Evolutionary conservation across 2,329 filamentous ascomycete species (phyloP).

Genomic region (Dothidotthia symphoricarpi): DNA sequence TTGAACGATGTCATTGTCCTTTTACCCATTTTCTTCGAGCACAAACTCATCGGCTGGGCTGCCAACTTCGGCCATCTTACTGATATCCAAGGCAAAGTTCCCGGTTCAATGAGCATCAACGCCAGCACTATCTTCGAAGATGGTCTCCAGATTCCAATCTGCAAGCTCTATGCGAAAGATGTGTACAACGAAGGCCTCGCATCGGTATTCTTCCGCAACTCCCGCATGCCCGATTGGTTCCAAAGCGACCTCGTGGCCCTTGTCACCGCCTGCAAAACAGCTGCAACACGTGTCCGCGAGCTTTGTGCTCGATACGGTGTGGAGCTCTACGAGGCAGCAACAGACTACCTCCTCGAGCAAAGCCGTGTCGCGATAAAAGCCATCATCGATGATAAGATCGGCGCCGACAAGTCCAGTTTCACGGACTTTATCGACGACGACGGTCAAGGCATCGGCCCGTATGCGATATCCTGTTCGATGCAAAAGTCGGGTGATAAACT

Average conservation of each 20-base stretch:
- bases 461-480: slow-evolving; percentile 51
- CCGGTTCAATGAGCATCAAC: slow-evolving; percentile 53
- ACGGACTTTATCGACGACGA: slow-evolving; percentile 54
- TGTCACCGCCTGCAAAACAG: slow-evolving; percentile 49
- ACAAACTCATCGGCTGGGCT: slow-evolving; percentile 49
- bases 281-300: slow-evolving; percentile 47
- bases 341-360: slow-evolving; percentile 46
- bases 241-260: slow-evolving; percentile 50
- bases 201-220: slow-evolving; percentile 50
- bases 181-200: slow-evolving; percentile 48
- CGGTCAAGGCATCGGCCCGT: slow-evolving; percentile 48
- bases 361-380: slow-evolving; percentile 48
- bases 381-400: slow-evolving; percentile 49
- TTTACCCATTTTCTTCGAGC: slow-evolving; percentile 49
- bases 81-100: slow-evolving; percentile 48
- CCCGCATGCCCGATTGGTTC: slow-evolving; percentile 51
- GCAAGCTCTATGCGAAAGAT: slow-evolving; percentile 49
- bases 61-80: slow-evolving; percentile 54
- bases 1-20: slow-evolving; percentile 53
- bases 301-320: slow-evolving; percentile 47
- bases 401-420: slow-evolving; percentile 45
- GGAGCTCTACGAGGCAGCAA: slow-evolving; percentile 49
- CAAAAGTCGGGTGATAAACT: slow-evolving; percentile 46
- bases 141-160: slow-evolving; percentile 51
- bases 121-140: slow-evolving; percentile 51